Evolutionary conservation across 495 filamentous ascomycete genomes (phyloP), one percentile per base, ranked within the genome.

Genomic region (Apodospora peruviana): DNA sequence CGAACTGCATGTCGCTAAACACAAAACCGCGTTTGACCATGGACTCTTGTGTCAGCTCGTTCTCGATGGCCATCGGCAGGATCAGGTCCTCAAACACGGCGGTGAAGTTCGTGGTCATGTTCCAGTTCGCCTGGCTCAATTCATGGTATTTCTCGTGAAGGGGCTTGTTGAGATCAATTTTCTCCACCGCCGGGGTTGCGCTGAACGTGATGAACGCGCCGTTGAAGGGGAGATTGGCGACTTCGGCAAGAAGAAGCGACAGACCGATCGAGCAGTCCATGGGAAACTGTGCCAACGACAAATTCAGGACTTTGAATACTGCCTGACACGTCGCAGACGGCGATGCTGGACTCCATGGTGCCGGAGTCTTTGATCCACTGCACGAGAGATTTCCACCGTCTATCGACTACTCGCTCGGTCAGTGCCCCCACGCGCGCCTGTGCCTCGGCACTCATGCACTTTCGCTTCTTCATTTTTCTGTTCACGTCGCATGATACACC

Each of bases 21-120:
- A 76, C 66, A 50, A 76, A 75, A 19, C 76, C 53, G 45, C 69
- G 70, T 53, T 74, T 73, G 19, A 75, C 65, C 72, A 77, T 76
- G 11, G 75, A 58, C 42, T 70, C 70, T 32, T 50, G 60, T 41
- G 45, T 52, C 17, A 77, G 36, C 17, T 67, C 53, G 20, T 69
- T 57, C 45, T 57, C 21, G n/a, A 68, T 14, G 0, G 73, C 74
- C 58, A 69, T 66, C 3, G 72, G 72, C 4, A 76, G 67, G 47
- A 77, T 65, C 1, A 74, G 54, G 0, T 62, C 16, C 48, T 63
- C 53, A 47, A 77, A 75, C 16, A 76, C 71, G 19, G 69, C 67
- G 17, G 60, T 61, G 51, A 77, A 71, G 45, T 77, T 53, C 1
- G 73, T 76, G 51, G 56, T 71, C 49, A 52, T 51, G 14, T 56